Evolutionary conservation across 2,329 filamentous ascomycete species (phyloP).

Genomic region (Gaeumannomyces tritici): DNA sequence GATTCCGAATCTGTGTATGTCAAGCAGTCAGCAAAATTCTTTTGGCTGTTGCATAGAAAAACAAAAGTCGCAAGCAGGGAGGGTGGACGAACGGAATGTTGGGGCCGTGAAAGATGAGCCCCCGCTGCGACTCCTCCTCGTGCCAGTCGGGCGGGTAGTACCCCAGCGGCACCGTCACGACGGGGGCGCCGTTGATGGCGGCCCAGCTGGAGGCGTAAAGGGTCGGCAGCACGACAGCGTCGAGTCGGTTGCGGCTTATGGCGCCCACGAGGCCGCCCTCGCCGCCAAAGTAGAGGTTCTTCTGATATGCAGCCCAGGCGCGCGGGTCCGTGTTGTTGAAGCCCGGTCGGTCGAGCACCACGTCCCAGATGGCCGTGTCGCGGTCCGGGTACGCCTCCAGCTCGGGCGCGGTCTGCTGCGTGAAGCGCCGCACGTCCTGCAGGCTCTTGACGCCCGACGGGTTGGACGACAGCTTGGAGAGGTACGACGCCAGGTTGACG

Average conservation of each 20-base stretch:
- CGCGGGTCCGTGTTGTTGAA: conserved; percentile 42
- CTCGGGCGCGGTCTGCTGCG: conserved; percentile 32
- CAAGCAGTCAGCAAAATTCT: background rate
- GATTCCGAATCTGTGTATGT: conserved; percentile 41
- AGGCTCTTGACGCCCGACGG: conserved; percentile 44
- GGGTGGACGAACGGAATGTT: background rate
- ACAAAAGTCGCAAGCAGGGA: background rate
- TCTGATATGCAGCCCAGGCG: conserved; percentile 49
- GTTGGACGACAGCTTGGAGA: conserved; percentile 45
- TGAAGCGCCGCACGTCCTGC: conserved; percentile 44
- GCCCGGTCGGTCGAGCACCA: conserved; percentile 34
- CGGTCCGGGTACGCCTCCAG: conserved; percentile 49
- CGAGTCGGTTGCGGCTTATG: conserved; percentile 24
- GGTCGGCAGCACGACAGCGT: conserved; percentile 53
- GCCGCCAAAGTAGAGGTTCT: conserved; percentile 42
- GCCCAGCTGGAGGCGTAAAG: conserved; percentile 24
- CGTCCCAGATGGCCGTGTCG: conserved; percentile 49
- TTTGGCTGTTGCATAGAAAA: too few relatives aligned
- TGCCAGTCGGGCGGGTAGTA: background rate
- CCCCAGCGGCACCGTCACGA: conserved; percentile 28
- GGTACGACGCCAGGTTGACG: conserved; percentile 43
- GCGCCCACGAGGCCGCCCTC: conserved; percentile 47
- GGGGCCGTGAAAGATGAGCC: background rate
- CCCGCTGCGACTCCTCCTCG: background rate
- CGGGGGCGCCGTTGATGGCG: conserved; percentile 24